phyloP scores from a whole-genome alignment of 2,329 filamentous ascomycete genomes.

The Lasiodiplodia sp. region DNA sequence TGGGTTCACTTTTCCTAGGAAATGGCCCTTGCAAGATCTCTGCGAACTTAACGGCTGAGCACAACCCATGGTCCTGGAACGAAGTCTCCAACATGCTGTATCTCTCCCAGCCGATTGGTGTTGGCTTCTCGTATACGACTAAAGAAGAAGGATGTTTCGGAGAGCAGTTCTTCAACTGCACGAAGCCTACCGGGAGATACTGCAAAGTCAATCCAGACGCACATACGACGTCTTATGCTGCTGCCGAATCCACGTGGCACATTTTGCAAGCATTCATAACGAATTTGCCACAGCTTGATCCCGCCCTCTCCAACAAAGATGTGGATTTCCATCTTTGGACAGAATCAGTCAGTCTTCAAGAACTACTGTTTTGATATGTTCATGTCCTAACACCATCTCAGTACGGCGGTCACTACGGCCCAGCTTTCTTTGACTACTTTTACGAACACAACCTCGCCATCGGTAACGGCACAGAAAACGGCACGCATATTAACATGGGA shows the following conservation, averaged over 20 bases:
- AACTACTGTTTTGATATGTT: not conserved
- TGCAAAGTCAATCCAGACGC: not conserved
- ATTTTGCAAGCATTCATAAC: slow-evolving; percentile 47
- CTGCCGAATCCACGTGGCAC: slow-evolving; percentile 46
- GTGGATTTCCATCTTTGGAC: slow-evolving; percentile 63
- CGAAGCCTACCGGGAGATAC: slow-evolving; percentile 9
- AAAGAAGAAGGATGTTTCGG: not conserved
- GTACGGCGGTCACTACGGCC: slow-evolving; percentile 58
- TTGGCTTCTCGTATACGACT: slow-evolving; percentile 50
- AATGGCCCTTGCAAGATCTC: slow-evolving; percentile 56
- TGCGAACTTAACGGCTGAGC: slow-evolving; percentile 45
- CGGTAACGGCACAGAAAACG: slow-evolving; percentile 53
- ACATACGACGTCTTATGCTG: slow-evolving; percentile 43
- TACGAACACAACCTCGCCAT: slow-evolving; percentile 63
- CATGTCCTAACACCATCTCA: slow-evolving; percentile 4
- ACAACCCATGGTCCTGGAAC: slow-evolving; percentile 50
- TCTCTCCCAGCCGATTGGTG: slow-evolving; percentile 48
- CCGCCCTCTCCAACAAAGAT: slow-evolving; percentile 55
- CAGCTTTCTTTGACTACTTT: slow-evolving; percentile 64
- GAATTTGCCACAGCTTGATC: slow-evolving; percentile 52
- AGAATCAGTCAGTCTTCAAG: slow-evolving; percentile 37
- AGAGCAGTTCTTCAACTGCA: no score
- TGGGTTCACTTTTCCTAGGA: slow-evolving; percentile 46
- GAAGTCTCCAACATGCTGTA: slow-evolving; percentile 49
- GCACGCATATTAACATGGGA: slow-evolving; percentile 61